phyloP scores from a whole-genome alignment of 345 rosid species.

The Rhodamnia rubescens region DNA sequence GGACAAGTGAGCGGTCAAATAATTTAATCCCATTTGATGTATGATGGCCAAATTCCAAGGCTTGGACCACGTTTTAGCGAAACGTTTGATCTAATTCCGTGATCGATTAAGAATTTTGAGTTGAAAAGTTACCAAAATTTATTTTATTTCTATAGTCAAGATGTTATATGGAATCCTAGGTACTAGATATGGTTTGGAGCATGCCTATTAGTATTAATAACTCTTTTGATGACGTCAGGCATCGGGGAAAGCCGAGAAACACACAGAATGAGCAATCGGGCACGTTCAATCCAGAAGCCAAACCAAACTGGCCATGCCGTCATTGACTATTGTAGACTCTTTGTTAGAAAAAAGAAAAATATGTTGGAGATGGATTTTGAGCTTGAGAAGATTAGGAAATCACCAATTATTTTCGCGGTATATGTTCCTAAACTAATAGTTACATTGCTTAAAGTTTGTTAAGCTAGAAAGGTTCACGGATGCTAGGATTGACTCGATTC shows the following conservation, averaged over 20 bases:
- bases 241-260: neutral
- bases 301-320: neutral
- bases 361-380: neutral
- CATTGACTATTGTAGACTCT: no score
- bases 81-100: neutral
- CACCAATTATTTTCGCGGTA: neutral
- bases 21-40: neutral
- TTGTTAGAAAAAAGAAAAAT: neutral
- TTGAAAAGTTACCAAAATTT: neutral
- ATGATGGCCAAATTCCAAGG: neutral
- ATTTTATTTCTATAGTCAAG: neutral
- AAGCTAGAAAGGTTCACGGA: fast-evolving
- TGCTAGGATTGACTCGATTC: fast-evolving
- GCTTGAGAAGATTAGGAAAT: neutral
- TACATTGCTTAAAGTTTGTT: neutral
- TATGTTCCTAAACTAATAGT: neutral
- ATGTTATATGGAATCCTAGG: neutral
- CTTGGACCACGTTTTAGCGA: neutral
- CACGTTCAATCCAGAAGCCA: neutral
- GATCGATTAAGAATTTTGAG: neutral
- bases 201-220: neutral
- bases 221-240: neutral
- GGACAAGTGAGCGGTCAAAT: neutral
- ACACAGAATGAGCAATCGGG: neutral
- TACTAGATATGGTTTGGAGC: neutral